Conservation (phyloP, 1,284 basidiomycete genomes). For the Thecaphora thlaspeos region DNA sequence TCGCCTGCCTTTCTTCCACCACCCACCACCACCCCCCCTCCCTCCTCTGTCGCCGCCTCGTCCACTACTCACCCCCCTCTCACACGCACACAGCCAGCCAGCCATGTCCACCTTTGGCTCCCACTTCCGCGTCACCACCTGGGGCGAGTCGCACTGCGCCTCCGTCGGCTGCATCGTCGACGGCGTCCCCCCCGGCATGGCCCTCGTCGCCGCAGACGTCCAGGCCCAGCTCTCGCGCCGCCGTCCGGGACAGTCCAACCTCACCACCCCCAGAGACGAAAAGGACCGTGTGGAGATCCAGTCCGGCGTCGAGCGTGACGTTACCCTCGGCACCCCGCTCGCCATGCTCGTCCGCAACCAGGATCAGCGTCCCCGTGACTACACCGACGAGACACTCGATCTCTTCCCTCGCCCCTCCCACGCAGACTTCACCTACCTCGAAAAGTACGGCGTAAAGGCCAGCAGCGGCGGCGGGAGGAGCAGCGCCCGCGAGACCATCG, state of each 20-base stretch:
- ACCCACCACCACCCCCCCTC: background rate
- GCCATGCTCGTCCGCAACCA: conserved; percentile 94
- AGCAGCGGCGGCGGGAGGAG: conserved; percentile 92
- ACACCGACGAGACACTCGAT: conserved; percentile 83
- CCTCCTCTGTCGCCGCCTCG: background rate
- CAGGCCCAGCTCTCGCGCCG: conserved; percentile 88
- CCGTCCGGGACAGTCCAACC: conserved; percentile 90
- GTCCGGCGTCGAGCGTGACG: conserved; percentile 87
- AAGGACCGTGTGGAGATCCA: conserved; percentile 93
- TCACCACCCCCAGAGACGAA: conserved; percentile 91
- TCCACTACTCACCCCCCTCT: background rate
- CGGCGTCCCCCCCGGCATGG: conserved; percentile 88
- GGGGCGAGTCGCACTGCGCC: conserved; percentile 94
- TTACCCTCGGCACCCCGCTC: conserved; percentile 96
- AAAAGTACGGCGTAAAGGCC: conserved; percentile 96
- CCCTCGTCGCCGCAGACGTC: conserved; percentile 77
- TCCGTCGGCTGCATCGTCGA: conserved; percentile 97
- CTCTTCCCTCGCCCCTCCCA: conserved; percentile 94
- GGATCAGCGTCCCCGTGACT: conserved; percentile 97
- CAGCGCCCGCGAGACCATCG: conserved; percentile 94
- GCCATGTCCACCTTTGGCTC: conserved; percentile 89
- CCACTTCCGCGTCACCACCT: conserved; percentile 91
- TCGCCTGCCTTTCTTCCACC: too few relatives aligned
- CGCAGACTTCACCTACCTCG: conserved; percentile 96
- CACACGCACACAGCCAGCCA: background rate